phyloP scores from a whole-genome alignment of 225 moss, liverwort and hornwort species.

The Pseudoscleropodium purum region DNA sequence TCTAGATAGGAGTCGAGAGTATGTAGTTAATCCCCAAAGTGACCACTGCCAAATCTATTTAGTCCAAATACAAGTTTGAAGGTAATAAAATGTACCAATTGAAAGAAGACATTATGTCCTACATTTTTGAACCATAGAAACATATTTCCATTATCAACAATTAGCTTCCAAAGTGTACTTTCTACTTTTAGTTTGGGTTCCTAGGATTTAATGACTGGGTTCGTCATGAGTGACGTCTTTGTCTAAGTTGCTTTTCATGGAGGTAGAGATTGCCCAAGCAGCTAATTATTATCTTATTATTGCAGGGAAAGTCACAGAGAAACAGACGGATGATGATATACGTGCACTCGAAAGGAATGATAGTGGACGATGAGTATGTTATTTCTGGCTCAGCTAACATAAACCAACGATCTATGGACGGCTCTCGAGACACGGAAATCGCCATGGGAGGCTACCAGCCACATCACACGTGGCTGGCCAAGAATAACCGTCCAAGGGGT shows the following conservation, averaged over 20 bases:
- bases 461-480: constrained; percentile 51
- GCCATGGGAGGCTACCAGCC: constrained; percentile 94
- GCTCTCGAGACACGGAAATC: constrained; percentile 87
- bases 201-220: neutral
- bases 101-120: neutral
- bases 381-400: constrained; percentile 95
- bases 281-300: neutral
- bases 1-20: neutral
- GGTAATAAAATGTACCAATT: neutral
- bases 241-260: neutral
- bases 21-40: neutral
- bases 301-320: constrained; percentile 53
- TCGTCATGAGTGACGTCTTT: neutral
- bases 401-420: constrained; percentile 95
- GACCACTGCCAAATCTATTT: neutral
- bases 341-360: constrained; percentile 88
- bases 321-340: constrained; percentile 89
- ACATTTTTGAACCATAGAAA: neutral
- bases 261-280: neutral
- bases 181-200: neutral
- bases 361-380: constrained; percentile 88
- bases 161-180: neutral
- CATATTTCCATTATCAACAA: neutral
- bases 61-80: neutral
- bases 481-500: constrained; percentile 46